Conservation (phyloP, 2,329 filamentous ascomycete genomes). For the Pseudogymnoascus sp. region DNA sequence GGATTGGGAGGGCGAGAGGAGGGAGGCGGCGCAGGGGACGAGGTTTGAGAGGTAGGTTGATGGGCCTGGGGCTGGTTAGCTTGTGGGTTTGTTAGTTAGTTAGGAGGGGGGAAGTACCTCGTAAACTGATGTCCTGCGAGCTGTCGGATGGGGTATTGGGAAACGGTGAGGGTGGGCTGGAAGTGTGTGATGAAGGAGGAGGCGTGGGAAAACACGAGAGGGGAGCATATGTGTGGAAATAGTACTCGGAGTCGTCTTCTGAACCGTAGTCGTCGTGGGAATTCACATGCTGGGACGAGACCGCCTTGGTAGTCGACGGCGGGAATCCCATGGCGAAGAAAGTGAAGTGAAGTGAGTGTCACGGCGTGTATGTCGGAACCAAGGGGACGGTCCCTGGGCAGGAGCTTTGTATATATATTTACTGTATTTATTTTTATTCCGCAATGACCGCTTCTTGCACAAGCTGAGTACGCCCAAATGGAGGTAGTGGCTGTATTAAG, state of each 20-base stretch:
- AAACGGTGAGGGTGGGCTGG: slow-evolving; percentile 15
- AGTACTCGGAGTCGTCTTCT: slow-evolving; percentile 39
- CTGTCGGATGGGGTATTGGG: slow-evolving; percentile 18
- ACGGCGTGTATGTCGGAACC: neutral
- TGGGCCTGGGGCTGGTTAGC: slow-evolving; percentile 42
- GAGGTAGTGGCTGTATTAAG: neutral
- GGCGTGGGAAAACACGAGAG: slow-evolving; percentile 62
- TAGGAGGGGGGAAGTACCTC: slow-evolving; percentile 12
- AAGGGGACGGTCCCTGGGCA: neutral
- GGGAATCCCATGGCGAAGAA: neutral
- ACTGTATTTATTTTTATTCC: neutral
- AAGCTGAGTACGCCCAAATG: neutral
- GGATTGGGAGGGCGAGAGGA: slow-evolving; percentile 48
- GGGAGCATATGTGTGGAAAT: slow-evolving; percentile 53
- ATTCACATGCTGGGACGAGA: neutral
- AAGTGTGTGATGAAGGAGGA: slow-evolving; percentile 40
- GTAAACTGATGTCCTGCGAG: slow-evolving; percentile 21
- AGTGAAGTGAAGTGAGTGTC: neutral
- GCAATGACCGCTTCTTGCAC: neutral
- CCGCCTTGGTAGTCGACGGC: neutral
- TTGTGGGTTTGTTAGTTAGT: too few species aligned
- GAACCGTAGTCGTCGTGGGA: neutral
- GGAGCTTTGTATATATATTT: neutral
- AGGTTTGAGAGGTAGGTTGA: slow-evolving; percentile 60
- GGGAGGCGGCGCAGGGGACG: slow-evolving; percentile 54